phyloP scores from a whole-genome alignment of 176 grass and related monocot species.

The Ensete glaucum region DNA sequence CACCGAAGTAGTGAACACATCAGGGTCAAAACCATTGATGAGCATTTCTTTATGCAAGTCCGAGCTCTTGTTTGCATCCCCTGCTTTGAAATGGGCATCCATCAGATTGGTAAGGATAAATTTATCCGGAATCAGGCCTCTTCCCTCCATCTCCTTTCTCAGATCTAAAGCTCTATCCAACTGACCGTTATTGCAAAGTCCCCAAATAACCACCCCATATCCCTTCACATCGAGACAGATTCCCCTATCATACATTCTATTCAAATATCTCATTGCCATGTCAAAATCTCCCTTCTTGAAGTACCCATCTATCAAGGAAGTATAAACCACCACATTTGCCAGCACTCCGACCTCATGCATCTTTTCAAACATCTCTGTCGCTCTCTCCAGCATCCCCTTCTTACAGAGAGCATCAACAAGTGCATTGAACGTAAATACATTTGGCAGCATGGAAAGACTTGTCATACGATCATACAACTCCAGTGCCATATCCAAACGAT shows the following conservation, averaged over 20 bases:
- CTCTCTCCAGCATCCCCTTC: conserved; percentile 7
- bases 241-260: too few species aligned
- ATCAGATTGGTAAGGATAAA: conserved; percentile 10
- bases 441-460: background rate
- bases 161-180: conserved; percentile 7
- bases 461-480: background rate
- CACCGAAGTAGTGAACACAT: conserved; percentile 1
- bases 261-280: too few species aligned
- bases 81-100: conserved; percentile 14
- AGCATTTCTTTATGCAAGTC: conserved; percentile 11
- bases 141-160: conserved; percentile 16
- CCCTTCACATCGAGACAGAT: too few species aligned
- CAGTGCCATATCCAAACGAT: background rate
- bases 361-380: conserved; percentile 1
- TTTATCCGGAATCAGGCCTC: conserved; percentile 1
- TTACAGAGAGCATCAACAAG: conserved; percentile 1
- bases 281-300: too few species aligned
- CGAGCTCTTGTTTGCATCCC: background rate
- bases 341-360: too few species aligned
- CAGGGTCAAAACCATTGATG: background rate
- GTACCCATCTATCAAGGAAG: too few species aligned
- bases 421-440: background rate
- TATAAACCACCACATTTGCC: too few species aligned
- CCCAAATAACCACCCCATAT: conserved; percentile 12
- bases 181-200: conserved; percentile 10